A percentile compares a stretch with the other conserved stretches of the same genome.
phyloP scores from a whole-genome alignment of 495 filamentous ascomycete species.

The Penicillium silybi region DNA sequence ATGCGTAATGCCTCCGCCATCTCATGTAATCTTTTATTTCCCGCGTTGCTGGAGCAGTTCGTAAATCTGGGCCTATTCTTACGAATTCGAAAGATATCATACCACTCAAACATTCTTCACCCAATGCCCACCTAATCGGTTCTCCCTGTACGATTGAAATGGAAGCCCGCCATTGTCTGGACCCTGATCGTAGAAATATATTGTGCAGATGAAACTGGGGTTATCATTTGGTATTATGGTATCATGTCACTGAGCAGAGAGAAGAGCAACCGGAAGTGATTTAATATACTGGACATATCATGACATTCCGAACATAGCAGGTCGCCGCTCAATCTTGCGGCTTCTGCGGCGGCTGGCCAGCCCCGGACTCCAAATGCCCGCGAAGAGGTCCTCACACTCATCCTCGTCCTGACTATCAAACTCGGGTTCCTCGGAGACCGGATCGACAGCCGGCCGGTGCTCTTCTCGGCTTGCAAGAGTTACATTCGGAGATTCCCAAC shows the following conservation, averaged over 20 bases:
- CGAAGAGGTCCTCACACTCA: slow-evolving; percentile 91
- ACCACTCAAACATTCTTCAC: not conserved
- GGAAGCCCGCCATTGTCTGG: not conserved
- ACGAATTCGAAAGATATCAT: not conserved
- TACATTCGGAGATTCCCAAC: slow-evolving; percentile 58
- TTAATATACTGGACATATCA: slow-evolving; percentile 1
- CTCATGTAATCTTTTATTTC: not conserved
- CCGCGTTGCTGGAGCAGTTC: slow-evolving; percentile 1
- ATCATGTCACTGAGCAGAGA: too few relatives aligned
- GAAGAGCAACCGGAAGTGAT: too few relatives aligned
- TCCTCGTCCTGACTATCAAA: slow-evolving; percentile 93
- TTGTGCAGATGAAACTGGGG: not conserved
- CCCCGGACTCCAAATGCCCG: slow-evolving; percentile 75
- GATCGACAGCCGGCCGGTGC: slow-evolving; percentile 5
- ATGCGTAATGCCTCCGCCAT: slow-evolving; percentile 5
- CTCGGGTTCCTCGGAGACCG: slow-evolving; percentile 42
- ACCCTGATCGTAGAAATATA: not conserved
- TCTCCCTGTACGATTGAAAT: not conserved
- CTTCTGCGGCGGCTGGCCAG: slow-evolving; percentile 60
- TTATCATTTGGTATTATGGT: not conserved
- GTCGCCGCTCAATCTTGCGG: slow-evolving; percentile 42
- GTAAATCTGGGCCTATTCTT: not conserved
- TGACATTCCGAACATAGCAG: slow-evolving; percentile 26
- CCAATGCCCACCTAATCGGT: too few relatives aligned
- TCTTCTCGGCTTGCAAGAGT: not conserved